Evolutionary conservation across 768 basidiomycete genomes (phyloP), one percentile per base, ranked within the genome.

Genomic region (Roridomyces roridus): DNA sequence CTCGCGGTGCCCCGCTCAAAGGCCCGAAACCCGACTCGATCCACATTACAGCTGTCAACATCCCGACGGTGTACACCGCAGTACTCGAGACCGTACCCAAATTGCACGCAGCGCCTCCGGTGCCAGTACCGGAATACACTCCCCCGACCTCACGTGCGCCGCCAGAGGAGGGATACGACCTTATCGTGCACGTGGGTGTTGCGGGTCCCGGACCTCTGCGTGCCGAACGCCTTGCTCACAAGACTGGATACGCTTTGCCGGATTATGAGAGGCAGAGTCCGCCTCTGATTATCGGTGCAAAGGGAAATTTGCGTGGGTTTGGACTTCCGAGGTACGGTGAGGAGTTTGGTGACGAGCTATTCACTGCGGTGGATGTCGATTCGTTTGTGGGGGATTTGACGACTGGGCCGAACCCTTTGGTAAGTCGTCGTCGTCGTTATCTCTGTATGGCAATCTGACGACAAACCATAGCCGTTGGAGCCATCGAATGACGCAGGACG

Each of bases 401-500:
- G 26, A 4, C 5, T 10, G 39, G 6, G 17, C 6, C 41, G 11
- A 37, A 55, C 35, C 31, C 7, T 29, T 17, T 43, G 48, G 54
- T 36, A 24, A 14, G 6, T 20, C 18, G 11, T 12, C 26, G 3
- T 37, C 20, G 17, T 26, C n/a, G n/a, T 12, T 4, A 18, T 15
- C 10, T 5, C 15, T n/a, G 12, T 10, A 7, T 11, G 36, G 20
- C 25, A n/a, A 39, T 23, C 17, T 4, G 24, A 34, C 14, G 8
- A 18, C 7, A 14, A 31, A 31, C 14, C 14, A 21, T 43, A 57
- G 48, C 12, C 49, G 23, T 8, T 57, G 18, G 40, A 86, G 67
- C 80, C 86, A 18, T 90, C 89, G 3, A 82, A 86, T 79, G 89
- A 91, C 66, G 86, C 88, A 15, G 89, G 89, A 0, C 87, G 88